Evolutionary conservation across 306 rosid species (phyloP).

Genomic region (Dalbergia oliveri): DNA sequence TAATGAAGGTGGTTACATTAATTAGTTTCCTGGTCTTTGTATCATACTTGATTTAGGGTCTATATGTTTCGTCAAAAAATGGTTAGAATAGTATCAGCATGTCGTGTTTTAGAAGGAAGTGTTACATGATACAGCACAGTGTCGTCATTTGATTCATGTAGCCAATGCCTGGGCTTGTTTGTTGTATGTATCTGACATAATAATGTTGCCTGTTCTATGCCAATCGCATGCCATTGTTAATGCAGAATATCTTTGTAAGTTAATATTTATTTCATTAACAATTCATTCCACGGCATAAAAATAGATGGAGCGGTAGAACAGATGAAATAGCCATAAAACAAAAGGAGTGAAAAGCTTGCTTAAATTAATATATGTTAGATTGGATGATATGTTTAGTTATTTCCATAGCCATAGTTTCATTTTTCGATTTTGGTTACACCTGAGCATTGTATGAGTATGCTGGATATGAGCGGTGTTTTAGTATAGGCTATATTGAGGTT

Average conservation of each 20-base stretch:
- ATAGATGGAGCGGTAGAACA: conserved; percentile 3
- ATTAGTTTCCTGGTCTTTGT: conserved; percentile 20
- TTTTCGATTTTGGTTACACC: conserved; percentile 15
- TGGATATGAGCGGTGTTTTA: conserved; percentile 10
- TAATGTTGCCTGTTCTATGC: neutral
- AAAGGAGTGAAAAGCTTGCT: conserved; percentile 13
- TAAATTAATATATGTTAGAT: neutral
- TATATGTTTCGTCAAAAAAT: too few species aligned
- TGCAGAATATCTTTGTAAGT: conserved; percentile 21
- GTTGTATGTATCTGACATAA: conserved; percentile 30
- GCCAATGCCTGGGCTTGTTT: neutral
- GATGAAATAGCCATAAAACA: conserved; percentile 17
- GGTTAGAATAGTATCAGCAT: neutral
- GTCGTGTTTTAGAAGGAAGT: conserved; percentile 1
- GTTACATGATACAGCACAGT: neutral
- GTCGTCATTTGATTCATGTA: too few species aligned
- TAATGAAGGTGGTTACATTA: conserved; percentile 32
- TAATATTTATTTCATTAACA: conserved; percentile 14
- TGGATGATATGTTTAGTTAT: conserved; percentile 24
- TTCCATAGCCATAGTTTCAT: neutral
- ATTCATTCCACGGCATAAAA: neutral
- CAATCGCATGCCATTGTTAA: neutral
- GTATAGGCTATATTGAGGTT: conserved; percentile 29
- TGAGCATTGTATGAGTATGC: conserved; percentile 28
- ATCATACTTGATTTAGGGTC: conserved; percentile 23